These are phyloP conservation scores for Magnusiomyces sp. DNA, from an alignment of 1,139 yeast species.

Conservation along the genomic window DNA sequence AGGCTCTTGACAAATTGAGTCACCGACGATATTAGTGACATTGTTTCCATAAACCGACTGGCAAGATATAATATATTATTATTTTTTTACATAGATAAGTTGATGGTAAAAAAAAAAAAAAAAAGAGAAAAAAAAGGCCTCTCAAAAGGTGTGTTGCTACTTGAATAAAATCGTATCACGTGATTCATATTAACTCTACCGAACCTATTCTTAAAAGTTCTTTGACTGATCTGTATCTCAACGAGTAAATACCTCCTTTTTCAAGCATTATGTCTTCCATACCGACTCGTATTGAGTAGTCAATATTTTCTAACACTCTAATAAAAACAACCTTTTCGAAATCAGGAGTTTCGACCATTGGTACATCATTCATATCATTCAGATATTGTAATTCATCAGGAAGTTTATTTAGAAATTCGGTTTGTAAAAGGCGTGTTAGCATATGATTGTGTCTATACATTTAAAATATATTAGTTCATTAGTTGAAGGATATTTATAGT, in stretches of 20 bases:
- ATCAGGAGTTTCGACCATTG: constrained; percentile 77
- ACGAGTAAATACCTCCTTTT: constrained; percentile 64
- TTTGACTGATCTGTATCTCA: constrained; percentile 52
- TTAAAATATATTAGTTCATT: background rate
- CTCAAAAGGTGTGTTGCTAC: too few relatives aligned
- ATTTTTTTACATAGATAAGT: too few relatives aligned
- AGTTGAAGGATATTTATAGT: constrained; percentile 17
- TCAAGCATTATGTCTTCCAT: constrained; percentile 56
- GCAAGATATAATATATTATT: too few relatives aligned
- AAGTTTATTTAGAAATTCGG: constrained; percentile 55
- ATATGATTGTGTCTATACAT: constrained; percentile 48
- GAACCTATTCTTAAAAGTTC: constrained; percentile 16
- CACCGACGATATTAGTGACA: too few relatives aligned
- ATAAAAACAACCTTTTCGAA: constrained; percentile 68
- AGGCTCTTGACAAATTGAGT: constrained; percentile 17
- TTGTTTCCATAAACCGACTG: too few relatives aligned
- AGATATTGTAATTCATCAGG: constrained; percentile 63
- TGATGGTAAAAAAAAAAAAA: too few relatives aligned
- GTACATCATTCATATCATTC: constrained; percentile 71
- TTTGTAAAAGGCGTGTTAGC: constrained; percentile 55
- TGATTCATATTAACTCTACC: constrained; percentile 23
- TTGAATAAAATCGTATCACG: too few relatives aligned
- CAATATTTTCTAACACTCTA: constrained; percentile 41
- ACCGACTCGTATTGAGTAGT: constrained; percentile 30
- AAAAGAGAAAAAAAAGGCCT: too few relatives aligned